phyloP scores from a whole-genome alignment of 805 yeast species.

The Candida chauliodis region DNA sequence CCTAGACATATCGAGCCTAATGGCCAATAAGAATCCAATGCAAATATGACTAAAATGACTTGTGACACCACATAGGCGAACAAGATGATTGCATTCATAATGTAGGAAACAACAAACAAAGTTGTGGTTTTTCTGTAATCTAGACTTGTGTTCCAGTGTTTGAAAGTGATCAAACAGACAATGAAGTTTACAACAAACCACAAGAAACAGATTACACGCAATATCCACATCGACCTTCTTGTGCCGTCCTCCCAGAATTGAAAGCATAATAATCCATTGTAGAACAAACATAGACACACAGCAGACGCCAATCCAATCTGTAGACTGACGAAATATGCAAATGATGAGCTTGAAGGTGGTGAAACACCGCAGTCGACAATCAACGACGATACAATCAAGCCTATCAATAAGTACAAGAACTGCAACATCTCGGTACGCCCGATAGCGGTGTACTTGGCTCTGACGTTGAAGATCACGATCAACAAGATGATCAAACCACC shows the following conservation, averaged over 20 bases:
- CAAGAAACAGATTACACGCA: conserved; percentile 48
- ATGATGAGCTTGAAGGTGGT: conserved; percentile 76
- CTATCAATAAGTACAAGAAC: conserved; percentile 59
- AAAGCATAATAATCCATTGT: conserved; percentile 78
- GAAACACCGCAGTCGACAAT: conserved; percentile 90
- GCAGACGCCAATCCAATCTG: conserved; percentile 76
- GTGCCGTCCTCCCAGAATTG: conserved; percentile 97
- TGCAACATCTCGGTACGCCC: conserved; percentile 84
- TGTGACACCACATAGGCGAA: conserved; percentile 65
- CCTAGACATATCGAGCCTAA: conserved; percentile 78
- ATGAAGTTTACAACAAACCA: conserved; percentile 68
- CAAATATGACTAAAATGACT: conserved; percentile 58
- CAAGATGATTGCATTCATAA: conserved; percentile 67
- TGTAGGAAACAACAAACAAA: conserved; percentile 65
- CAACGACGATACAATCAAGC: conserved; percentile 59
- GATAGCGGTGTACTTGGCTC: conserved; percentile 89
- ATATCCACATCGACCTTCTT: conserved; percentile 50
- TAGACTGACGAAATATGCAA: conserved; percentile 77
- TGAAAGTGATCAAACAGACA: conserved; percentile 69
- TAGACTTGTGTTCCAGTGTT: conserved; percentile 52
- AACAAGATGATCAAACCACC: conserved; percentile 63
- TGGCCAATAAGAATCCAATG: conserved; percentile 82
- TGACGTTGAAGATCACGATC: conserved; percentile 71
- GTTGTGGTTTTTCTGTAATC: conserved; percentile 56
- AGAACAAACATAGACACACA: conserved; percentile 63